Evolutionary conservation across 1,284 basidiomycete species (phyloP).

Genomic region (Lignosus rhinocerotis): DNA sequence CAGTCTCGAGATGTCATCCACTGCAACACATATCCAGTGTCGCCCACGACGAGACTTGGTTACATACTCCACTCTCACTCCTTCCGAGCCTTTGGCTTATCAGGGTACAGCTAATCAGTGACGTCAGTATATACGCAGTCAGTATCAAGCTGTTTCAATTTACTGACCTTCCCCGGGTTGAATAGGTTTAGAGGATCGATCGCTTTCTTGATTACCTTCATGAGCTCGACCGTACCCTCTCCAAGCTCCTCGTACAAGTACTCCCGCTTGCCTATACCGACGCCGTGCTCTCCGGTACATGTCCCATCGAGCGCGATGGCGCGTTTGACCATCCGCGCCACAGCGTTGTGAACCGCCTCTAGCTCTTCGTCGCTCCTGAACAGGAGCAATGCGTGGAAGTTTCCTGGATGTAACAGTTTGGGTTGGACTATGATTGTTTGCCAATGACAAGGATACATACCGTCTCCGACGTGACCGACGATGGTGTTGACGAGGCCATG

Average conservation of each 20-base stretch:
- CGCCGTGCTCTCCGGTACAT: conserved; percentile 87
- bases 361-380: conserved; percentile 66
- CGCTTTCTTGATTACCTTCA: conserved; percentile 79
- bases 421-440: not conserved
- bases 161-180: conserved; percentile 79
- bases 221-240: conserved; percentile 77
- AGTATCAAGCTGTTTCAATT: too few species aligned
- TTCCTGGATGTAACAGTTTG: conserved; percentile 37
- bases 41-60: too few species aligned
- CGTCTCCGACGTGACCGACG: conserved; percentile 11
- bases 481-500: conserved; percentile 7
- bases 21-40: too few species aligned
- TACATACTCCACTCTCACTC: not conserved
- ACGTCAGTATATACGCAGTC: not conserved
- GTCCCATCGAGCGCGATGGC: conserved; percentile 79
- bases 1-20: too few species aligned
- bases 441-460: not conserved
- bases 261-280: conserved; percentile 82
- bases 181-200: conserved; percentile 80
- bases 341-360: conserved; percentile 48
- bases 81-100: conserved; percentile 6
- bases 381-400: conserved; percentile 58
- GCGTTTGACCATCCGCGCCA: conserved; percentile 68
- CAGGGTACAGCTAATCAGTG: conserved; percentile 11
- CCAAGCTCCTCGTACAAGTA: conserved; percentile 81